A percentile compares a stretch with the other conserved stretches of the same genome.
Conservation (phyloP, 2,329 filamentous ascomycete genomes). For the Aureobasidium uvarum region DNA sequence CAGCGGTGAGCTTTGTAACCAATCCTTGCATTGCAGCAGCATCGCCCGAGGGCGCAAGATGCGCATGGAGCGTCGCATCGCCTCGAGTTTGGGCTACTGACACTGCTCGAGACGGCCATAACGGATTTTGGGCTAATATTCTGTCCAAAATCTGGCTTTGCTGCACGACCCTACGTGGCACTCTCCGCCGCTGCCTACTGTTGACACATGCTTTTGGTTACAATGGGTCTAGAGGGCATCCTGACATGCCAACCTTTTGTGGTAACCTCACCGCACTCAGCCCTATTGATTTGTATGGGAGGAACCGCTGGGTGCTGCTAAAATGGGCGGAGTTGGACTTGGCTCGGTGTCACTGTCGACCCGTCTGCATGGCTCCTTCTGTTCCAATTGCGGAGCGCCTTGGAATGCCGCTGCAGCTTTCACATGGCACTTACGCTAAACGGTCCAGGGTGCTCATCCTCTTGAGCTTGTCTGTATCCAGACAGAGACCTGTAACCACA, state of each 20-base stretch:
- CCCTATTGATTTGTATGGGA: constrained; percentile 20
- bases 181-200: background rate
- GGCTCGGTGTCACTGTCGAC: constrained; percentile 25
- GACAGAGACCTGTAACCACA: constrained; percentile 26
- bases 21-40: constrained; percentile 21
- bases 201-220: background rate
- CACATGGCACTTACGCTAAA: constrained; percentile 27
- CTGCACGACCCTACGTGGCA: constrained; percentile 24
- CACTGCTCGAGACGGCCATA: constrained; percentile 9
- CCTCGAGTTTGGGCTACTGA: constrained; percentile 1
- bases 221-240: background rate
- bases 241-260: background rate
- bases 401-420: constrained; percentile 26
- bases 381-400: constrained; percentile 24
- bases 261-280: constrained; percentile 25
- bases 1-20: constrained; percentile 21
- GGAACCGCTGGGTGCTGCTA: constrained; percentile 24
- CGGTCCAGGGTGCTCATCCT: constrained; percentile 25
- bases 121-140: background rate
- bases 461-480: constrained; percentile 26
- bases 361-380: constrained; percentile 22
- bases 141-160: constrained; percentile 13
- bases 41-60: constrained; percentile 22
- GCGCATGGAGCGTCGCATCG: constrained; percentile 20
- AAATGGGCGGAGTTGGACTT: constrained; percentile 27